Evolutionary conservation across 2,329 filamentous ascomycete species (phyloP), one percentile per base, ranked within the genome.

Genomic region (Pseudomassariella vexata): DNA sequence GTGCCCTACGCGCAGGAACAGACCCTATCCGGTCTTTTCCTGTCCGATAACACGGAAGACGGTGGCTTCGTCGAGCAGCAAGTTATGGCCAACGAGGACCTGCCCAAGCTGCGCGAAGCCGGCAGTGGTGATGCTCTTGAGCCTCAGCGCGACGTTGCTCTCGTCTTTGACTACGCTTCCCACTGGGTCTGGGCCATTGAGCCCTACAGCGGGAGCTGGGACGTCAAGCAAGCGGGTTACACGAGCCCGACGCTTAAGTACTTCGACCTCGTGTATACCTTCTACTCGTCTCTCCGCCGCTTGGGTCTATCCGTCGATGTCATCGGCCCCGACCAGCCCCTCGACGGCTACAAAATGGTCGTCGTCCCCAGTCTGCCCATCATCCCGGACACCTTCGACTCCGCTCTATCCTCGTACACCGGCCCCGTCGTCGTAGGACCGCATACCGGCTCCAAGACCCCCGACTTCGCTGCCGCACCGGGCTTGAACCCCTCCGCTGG

Each of bases 1-100:
- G 41, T 39, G 6, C 42, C 45, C 3, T 47, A 41, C 12, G 45
- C 45, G 8, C 45, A 46, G 28, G 45, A 47, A 22, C 45, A 47
- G 24, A 47, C 42, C 9, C 35, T 47, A 9, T 44, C 45, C 1
- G 45, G 40, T 7, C 36, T 47, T 11, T 39, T 42, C 12, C 36
- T 40, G 2, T 37, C 42, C 17, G 45, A 47, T 21, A 34, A 37
- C 11, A 36, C 31, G n/a, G 27, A 30, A 12, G 45, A 47, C 10
- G 40, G 41, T 20, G 45, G 45, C 19, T 38, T 36, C 17, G 24
- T 30, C 5, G 42, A 46, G 26, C 23, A 29, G 11, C 41, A 40
- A 9, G 30, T 35, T 5, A 24, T 47, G 8, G 41, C 31, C 9
- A 27, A 38, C 5, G 38, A 40, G 11, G 37, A 47, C 20, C 34